phyloP scores from a whole-genome alignment of 78 protist species.

The Dictyostelium capitatum region DNA sequence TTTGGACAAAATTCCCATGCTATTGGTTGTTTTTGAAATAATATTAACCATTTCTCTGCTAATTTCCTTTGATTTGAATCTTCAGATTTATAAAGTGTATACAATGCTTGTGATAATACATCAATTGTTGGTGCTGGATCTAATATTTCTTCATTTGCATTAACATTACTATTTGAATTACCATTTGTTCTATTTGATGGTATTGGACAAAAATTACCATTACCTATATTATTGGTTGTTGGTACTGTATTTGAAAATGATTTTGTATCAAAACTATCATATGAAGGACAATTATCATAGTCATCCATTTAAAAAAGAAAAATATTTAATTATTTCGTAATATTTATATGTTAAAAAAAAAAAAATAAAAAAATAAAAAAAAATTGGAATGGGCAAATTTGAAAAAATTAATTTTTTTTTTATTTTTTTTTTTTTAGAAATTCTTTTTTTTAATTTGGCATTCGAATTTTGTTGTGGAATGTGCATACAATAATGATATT shows the following conservation, averaged over 20 bases:
- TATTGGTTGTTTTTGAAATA: constrained; percentile 28
- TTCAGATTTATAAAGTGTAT: constrained; percentile 29
- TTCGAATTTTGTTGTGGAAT: too few relatives aligned
- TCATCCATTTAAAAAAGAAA: constrained; percentile 15
- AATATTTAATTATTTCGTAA: too few relatives aligned
- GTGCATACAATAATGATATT: too few relatives aligned
- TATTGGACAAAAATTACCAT: background rate
- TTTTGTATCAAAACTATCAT: constrained; percentile 10
- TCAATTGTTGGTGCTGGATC: constrained; percentile 65
- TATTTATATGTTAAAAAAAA: too few relatives aligned
- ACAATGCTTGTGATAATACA: constrained; percentile 40
- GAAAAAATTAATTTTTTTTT: too few relatives aligned
- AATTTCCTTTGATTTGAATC: constrained; percentile 12
- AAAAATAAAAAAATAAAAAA: too few relatives aligned
- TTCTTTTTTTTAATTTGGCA: too few relatives aligned
- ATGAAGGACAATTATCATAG: constrained; percentile 20
- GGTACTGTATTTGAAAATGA: background rate
- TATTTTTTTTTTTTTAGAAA: too few relatives aligned
- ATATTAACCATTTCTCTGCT: constrained; percentile 72
- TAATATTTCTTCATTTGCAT: background rate
- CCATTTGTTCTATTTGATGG: background rate
- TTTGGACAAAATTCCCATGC: constrained; percentile 74
- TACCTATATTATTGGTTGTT: background rate
- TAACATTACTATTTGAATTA: background rate
- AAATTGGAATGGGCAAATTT: too few relatives aligned